These are phyloP conservation scores for Hygrocybe punicea DNA, from an alignment of 768 basidiomycete species.

Conservation along the genomic window DNA sequence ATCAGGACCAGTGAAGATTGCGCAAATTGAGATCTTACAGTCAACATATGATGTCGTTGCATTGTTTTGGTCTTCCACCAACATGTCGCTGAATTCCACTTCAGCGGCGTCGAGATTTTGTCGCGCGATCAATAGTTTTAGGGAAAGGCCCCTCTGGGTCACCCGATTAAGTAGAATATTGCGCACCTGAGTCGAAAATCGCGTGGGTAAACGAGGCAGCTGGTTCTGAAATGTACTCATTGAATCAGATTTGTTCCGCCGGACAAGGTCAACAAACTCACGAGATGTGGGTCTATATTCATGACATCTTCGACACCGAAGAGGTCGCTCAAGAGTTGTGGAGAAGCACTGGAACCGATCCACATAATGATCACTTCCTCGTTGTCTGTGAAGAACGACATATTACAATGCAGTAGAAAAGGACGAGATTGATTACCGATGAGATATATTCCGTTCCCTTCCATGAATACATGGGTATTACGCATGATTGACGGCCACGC, in stretches of 20 bases:
- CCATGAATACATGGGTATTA: conserved; percentile 81
- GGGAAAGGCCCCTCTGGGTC: conserved; percentile 47
- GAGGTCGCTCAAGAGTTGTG: conserved; percentile 76
- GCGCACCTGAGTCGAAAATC: conserved; percentile 77
- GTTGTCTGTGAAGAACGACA: conserved; percentile 55
- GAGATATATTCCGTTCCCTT: conserved; percentile 86
- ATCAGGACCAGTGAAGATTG: conserved; percentile 7
- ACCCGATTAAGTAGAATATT: conserved; percentile 77
- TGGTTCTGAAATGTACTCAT: conserved; percentile 44
- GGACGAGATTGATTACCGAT: conserved; percentile 56
- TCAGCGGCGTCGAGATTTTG: conserved; percentile 92
- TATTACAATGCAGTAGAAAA: conserved; percentile 10
- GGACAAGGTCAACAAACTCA: conserved; percentile 32
- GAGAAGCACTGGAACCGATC: conserved; percentile 81
- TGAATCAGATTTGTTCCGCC: not conserved
- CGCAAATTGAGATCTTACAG: conserved; percentile 48
- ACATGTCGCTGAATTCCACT: conserved; percentile 95
- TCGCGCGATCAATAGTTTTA: conserved; percentile 72
- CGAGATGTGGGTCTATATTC: conserved; percentile 65
- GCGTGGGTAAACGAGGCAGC: conserved; percentile 68
- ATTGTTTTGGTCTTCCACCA: conserved; percentile 96
- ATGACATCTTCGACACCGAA: conserved; percentile 81
- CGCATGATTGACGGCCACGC: conserved; percentile 77
- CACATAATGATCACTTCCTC: conserved; percentile 86
- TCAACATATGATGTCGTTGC: conserved; percentile 90